A percentile compares a stretch with the other conserved stretches of the same genome.
These are phyloP conservation scores for Torulaspora microellipsoides DNA, from an alignment of 805 yeast species.

Conservation along the genomic window DNA sequence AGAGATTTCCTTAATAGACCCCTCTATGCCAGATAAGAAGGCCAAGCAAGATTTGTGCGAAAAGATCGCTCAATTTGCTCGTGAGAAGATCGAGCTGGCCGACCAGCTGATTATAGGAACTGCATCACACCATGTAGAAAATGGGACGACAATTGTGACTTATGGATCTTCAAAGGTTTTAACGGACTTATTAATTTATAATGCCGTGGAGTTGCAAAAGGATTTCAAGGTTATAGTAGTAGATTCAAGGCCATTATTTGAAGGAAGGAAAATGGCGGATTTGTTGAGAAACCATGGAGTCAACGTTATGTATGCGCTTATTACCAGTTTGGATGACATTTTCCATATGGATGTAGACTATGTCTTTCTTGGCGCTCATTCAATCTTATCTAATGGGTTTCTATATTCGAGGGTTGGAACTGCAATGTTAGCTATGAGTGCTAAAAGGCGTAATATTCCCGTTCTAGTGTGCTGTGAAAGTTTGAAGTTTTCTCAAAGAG, in stretches of 20 bases:
- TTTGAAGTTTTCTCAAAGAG: slow-evolving; percentile 89
- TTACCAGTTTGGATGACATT: slow-evolving; percentile 74
- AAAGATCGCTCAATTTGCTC: slow-evolving; percentile 73
- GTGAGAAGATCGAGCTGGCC: slow-evolving; percentile 79
- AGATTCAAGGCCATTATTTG: slow-evolving; percentile 91
- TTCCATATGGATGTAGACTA: slow-evolving; percentile 77
- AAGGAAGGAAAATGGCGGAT: slow-evolving; percentile 76
- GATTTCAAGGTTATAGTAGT: slow-evolving; percentile 81
- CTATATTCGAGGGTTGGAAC: slow-evolving; percentile 92
- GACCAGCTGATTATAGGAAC: slow-evolving; percentile 76
- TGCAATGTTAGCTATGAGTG: slow-evolving; percentile 88
- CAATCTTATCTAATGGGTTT: slow-evolving; percentile 92
- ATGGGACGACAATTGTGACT: slow-evolving; percentile 77
- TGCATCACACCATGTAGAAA: slow-evolving; percentile 70
- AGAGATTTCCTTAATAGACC: slow-evolving; percentile 76
- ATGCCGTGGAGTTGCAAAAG: slow-evolving; percentile 53
- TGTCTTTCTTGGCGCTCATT: slow-evolving; percentile 93
- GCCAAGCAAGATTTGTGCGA: slow-evolving; percentile 64
- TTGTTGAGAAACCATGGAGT: slow-evolving; percentile 60
- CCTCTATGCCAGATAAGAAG: slow-evolving; percentile 51
- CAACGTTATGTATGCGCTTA: slow-evolving; percentile 67
- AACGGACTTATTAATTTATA: slow-evolving; percentile 64
- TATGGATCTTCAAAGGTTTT: slow-evolving; percentile 87
- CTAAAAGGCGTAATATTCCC: slow-evolving; percentile 83
- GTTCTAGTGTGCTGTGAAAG: slow-evolving; percentile 95